These are phyloP conservation scores for Globisporangium middletonii DNA, from an alignment of 352 stramenopile species.

Conservation along the genomic window DNA sequence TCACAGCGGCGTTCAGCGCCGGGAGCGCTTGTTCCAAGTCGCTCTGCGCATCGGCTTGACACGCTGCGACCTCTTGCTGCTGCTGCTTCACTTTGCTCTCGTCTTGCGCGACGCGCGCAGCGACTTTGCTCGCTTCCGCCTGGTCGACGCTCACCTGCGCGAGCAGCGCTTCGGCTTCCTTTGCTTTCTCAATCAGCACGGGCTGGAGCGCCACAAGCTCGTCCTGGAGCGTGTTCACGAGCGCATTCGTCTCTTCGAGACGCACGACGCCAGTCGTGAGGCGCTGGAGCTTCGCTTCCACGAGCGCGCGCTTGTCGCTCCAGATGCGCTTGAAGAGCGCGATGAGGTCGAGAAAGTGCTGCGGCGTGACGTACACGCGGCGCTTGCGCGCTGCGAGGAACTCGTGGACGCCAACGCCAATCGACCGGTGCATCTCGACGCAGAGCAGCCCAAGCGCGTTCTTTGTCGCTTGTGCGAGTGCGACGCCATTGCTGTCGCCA, in stretches of 20 bases:
- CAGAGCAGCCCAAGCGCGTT: constrained; percentile 34
- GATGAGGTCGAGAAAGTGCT: constrained; percentile 90
- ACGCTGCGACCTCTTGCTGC: constrained; percentile 48
- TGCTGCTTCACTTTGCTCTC: constrained; percentile 62
- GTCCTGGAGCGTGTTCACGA: constrained; percentile 54
- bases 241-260: constrained; percentile 62
- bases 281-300: constrained; percentile 46
- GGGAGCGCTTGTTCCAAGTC: constrained; percentile 72
- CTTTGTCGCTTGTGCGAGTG: constrained; percentile 11
- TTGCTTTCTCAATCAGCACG: constrained; percentile 47
- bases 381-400: constrained; percentile 36
- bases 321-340: constrained; percentile 80
- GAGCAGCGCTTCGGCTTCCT: constrained; percentile 57
- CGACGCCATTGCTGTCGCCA: neutral
- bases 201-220: constrained; percentile 86
- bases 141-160: constrained; percentile 60
- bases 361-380: constrained; percentile 62
- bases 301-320: constrained; percentile 29
- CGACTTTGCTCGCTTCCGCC: constrained; percentile 37
- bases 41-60: constrained; percentile 64
- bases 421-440: constrained; percentile 48
- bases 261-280: constrained; percentile 63
- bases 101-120: constrained; percentile 45
- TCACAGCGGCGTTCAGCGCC: constrained; percentile 65
- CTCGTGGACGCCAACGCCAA: constrained; percentile 11